phyloP scores from a whole-genome alignment of 495 filamentous ascomycete genomes.

The Cladorrhinum samala region DNA sequence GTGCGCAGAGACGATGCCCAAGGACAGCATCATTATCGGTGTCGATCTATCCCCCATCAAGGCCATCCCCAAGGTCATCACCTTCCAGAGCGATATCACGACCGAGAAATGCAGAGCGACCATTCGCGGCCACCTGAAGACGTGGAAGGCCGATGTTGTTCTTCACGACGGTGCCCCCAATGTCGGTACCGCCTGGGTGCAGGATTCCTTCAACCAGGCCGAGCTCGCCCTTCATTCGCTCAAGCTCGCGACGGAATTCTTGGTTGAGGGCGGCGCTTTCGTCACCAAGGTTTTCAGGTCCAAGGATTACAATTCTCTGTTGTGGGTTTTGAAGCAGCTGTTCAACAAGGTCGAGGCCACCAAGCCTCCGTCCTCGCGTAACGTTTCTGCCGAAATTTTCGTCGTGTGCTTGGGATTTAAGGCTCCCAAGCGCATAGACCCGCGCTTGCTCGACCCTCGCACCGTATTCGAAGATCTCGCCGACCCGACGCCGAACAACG shows the following conservation, averaged over 20 bases:
- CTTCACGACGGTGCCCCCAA: slow-evolving; percentile 97
- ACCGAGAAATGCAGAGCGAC: slow-evolving; percentile 95
- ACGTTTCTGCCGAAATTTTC: slow-evolving; percentile 96
- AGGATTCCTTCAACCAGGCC: slow-evolving; percentile 96
- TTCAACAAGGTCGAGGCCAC: slow-evolving; percentile 94
- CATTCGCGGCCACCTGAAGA: slow-evolving; percentile 83
- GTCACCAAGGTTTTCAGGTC: slow-evolving; percentile 97
- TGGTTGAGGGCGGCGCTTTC: slow-evolving; percentile 84
- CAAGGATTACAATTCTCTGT: slow-evolving; percentile 92
- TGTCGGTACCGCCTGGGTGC: slow-evolving; percentile 95
- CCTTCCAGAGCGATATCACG: slow-evolving; percentile 97
- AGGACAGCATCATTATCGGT: slow-evolving; percentile 82
- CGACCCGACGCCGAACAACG: slow-evolving; percentile 85
- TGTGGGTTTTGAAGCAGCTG: slow-evolving; percentile 97
- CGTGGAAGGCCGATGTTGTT: slow-evolving; percentile 96
- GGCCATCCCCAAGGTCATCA: slow-evolving; percentile 83
- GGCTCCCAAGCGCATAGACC: slow-evolving; percentile 87
- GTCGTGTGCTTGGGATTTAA: slow-evolving; percentile 87
- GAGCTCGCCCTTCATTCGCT: slow-evolving; percentile 88
- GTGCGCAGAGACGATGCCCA: slow-evolving; percentile 89
- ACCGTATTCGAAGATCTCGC: slow-evolving; percentile 93
- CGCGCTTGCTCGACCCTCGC: slow-evolving; percentile 83
- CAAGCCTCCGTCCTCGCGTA: slow-evolving; percentile 91
- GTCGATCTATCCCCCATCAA: slow-evolving; percentile 97
- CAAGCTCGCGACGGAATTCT: slow-evolving; percentile 90